Evolutionary conservation across 345 rosid species (phyloP), one percentile per base, ranked within the genome.

Genomic region (Eucalyptus marginata): DNA sequence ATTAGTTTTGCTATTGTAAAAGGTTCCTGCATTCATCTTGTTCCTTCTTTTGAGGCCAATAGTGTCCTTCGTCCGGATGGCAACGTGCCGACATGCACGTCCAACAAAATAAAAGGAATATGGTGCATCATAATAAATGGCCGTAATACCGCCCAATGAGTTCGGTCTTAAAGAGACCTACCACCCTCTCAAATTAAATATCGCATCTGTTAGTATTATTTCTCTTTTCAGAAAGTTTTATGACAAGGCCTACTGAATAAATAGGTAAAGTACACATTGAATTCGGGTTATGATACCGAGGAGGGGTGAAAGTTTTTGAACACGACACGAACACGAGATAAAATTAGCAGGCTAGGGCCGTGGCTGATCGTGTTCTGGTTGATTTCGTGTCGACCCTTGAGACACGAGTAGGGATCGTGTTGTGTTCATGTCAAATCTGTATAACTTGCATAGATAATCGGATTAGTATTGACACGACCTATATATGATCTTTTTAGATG

Each of bases 361-460:
- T 15, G 10, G 10, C 18, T 4, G 33, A 5, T 16, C 43, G 80
- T 4, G 44, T 5, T 16, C 22, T 3, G 7, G 3, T 31, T 10
- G 5, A 33, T 33, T 36, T 18, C 46, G 44, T 18, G 9, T 33
- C 13, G 22, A 33, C 44, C 36, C 13, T 17, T 0, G 2, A 15
- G 13, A 31, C 43, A 8, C 2, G 7, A 18, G 1, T 36, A 3
- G 18, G 2, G 2, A 18, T 76, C 15, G 2, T 7, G 4, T 7
- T 7, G 56, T 52, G 29, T 11, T 33, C 13, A 0, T 33, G 47
- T 11, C 83, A 6, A 20, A 36, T 27, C 4, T 12, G 15, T 5
- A 2, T 76, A 36, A 5, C 46, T 10, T 1, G 29, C 24, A 40
- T 11, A 10, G 0, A 20, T 20, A 3, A 10, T 18, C 14, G 3